Base-by-base conservation (phyloP, 179 eudicot genomes). In the Actinidia chinensis region DNA sequence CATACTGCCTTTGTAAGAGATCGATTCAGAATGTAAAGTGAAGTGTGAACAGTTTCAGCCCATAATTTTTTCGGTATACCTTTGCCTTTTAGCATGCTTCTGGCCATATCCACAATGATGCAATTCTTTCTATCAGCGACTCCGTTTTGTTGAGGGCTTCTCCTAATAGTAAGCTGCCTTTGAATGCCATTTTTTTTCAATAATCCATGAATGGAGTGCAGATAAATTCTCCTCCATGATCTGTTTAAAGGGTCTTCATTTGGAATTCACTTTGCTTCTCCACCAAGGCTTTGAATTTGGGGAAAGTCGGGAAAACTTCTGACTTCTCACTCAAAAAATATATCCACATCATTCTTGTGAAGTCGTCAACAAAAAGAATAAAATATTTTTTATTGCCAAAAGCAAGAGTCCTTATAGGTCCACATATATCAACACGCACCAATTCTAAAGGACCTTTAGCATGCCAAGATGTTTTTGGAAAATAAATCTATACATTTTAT, bases 181-280 rank as follows among this genome's bases (percentile, higher is more conserved):
- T 60, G 65, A 20, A 60, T 60, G 25, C 36, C 65, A 60, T 20
- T 20, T 20, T 60, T 14, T 22, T 60, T 60, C n/a, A n/a, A n/a
- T n/a, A n/a, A n/a, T n/a, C n/a, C n/a, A n/a, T n/a, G n/a, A n/a
- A n/a, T n/a, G n/a, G n/a, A n/a, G n/a, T n/a, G n/a, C n/a, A n/a
- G n/a, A n/a, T n/a, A n/a, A n/a, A n/a, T n/a, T n/a, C 65, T 60
- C 65, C 33, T 60, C 65, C 36, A 60, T n/a, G 65, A 60, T 60
- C 33, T 60, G 6, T 60, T 4, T 6, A 10, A 8, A 63, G 18
- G 6, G 18, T 28, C 42, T 63, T 63, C 43, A 63, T 28, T 63
- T 9, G 43, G 8, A 6, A 10, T 11, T 18, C 43, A 9, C 43
- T 63, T 13, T 63, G 18, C 43, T 12, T 63, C 43, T 63, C 68